Evolutionary conservation across 2,329 filamentous ascomycete species (phyloP).

Genomic region (Fusarium pseudoanthophilum): DNA sequence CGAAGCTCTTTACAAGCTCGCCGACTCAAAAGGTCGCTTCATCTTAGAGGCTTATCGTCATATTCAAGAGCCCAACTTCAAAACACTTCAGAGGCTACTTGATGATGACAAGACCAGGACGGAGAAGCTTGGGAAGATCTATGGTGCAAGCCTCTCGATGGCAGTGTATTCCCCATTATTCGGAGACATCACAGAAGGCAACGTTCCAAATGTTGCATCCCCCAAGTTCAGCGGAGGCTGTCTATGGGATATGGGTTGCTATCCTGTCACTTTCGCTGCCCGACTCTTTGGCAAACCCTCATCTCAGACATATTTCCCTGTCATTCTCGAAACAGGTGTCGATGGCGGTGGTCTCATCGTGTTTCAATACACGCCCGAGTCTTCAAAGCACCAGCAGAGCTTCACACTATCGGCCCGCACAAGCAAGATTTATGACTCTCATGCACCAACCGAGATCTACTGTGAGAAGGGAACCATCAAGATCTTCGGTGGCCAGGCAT

Average conservation of each 20-base stretch:
- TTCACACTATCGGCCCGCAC: constrained; percentile 25
- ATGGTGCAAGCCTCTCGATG: constrained; percentile 30
- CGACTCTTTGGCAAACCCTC: constrained; percentile 28
- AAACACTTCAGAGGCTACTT: constrained; percentile 22
- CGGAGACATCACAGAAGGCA: constrained; percentile 6
- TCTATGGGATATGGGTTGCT: constrained; percentile 38
- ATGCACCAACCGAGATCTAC: constrained; percentile 34
- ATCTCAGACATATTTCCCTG: constrained; percentile 18
- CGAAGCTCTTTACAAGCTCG: constrained; percentile 20
- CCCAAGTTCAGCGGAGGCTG: constrained; percentile 31
- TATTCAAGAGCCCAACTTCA: constrained; percentile 38
- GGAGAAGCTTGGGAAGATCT: constrained; percentile 23
- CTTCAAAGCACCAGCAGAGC: constrained; percentile 18
- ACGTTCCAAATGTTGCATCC: constrained; percentile 30
- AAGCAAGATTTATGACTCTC: constrained; percentile 31
- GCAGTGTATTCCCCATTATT: constrained; percentile 22
- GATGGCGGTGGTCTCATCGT: constrained; percentile 28
- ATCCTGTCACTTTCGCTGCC: constrained; percentile 31
- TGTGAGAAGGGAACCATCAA: constrained; percentile 36
- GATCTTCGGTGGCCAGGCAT: constrained; percentile 16
- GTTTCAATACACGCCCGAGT: constrained; percentile 19
- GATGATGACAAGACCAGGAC: constrained; percentile 21
- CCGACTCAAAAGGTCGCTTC: constrained; percentile 24
- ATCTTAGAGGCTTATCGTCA: constrained; percentile 35
- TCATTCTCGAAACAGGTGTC: constrained; percentile 9